Base-by-base conservation (phyloP, 2,329 filamentous ascomycete genomes). In the Cercospora brassicicola region DNA sequence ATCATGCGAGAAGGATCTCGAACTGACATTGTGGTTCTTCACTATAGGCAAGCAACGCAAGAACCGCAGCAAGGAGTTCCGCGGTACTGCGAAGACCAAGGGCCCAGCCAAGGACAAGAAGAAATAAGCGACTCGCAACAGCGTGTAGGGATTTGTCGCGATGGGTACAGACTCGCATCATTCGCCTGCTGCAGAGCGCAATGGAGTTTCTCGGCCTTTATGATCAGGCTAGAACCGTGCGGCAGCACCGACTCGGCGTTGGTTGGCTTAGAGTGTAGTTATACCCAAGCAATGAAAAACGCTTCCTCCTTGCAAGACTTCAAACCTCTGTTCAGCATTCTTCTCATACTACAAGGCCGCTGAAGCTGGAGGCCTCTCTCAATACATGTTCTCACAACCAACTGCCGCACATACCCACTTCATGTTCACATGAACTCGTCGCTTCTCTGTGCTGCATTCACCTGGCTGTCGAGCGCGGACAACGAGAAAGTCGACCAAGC, bases 1-100 rank as follows among this genome's bases (percentile, higher is more conserved):
- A 64, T 64, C 62, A 64, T 64, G 62, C 62, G 62, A 57, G 62
- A 57, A 42, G 62, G 62, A 64, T 64, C 51, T 64, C 62, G 62
- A 28, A 64, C 71, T 73, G 64, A 73, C 71, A 66, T 61, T 28
- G 45, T 48, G 45, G 59, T 68, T 66, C 67, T 68, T 66, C 67
- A 77, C 63, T 48, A 87, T 85, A 98, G 94, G 94, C 91, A 99
- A 99, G 89, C 95, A 98, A 88, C 92, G 95, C 88, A 99, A 99
- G 93, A 99, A 99, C 92, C 90, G 94, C 84, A 90, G 92, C 86
- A 98, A 99, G 93, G 95, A 94, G 82, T 91, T 97, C 84, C 92
- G 95, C 79, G 95, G 95, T 83, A 96, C 93, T 79, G 94, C 93
- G 81, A 99, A 99, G 93, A 90, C 90, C 88, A 97, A 97, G 92